Base-by-base conservation (phyloP, 192 early-diverging fungal genomes). In the Chytriomyces hyalinus region DNA sequence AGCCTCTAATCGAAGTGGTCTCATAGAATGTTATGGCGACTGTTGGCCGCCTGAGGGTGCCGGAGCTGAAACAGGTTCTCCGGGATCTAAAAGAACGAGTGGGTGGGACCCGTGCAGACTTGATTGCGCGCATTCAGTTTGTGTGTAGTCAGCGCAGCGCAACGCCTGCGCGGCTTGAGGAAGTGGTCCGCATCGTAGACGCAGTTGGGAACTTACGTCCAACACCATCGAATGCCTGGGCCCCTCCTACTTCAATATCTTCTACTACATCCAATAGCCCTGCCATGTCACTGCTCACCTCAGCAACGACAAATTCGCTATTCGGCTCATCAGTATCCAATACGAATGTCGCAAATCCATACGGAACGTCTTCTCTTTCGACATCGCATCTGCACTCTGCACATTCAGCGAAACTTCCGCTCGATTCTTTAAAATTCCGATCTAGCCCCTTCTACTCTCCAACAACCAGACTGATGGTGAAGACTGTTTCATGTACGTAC, bases 351-450 rank as follows among this genome's bases (percentile, higher is more conserved):
- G 6, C 65, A 67, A 67, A 28, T 15, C 43, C 65, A 36, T 13
- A 28, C 11, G 65, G 36, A 36, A 67, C 26, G 45, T 17, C 62
- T 13, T 13, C 62, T 64, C 11, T 28, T 64, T 17, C 36, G 36
- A 36, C 36, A 36, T 36, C 36, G 36, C 36, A 36, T 36, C 36
- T 36, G 36, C 36, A 36, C 36, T 36, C 36, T 0, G 36, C 36
- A 36, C 36, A 36, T 28, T 26, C 8, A 48, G 43, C 66, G 22
- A 28, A 46, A 22, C 66, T 44, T 7, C 20, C 10, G 26, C 13
- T 71, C 51, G 69, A 53, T 8, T 51, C 71, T 45, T 26, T 63
- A 15, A 28, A 45, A 28, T 73, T 73, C 61, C 53, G 71, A 17
- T 17, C 17, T 3, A 11, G 36, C 8, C 71, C 71, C 2, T 73